Base-by-base conservation (phyloP, 169 alveolate genomes). In the Amoebophrya sp. region DNA sequence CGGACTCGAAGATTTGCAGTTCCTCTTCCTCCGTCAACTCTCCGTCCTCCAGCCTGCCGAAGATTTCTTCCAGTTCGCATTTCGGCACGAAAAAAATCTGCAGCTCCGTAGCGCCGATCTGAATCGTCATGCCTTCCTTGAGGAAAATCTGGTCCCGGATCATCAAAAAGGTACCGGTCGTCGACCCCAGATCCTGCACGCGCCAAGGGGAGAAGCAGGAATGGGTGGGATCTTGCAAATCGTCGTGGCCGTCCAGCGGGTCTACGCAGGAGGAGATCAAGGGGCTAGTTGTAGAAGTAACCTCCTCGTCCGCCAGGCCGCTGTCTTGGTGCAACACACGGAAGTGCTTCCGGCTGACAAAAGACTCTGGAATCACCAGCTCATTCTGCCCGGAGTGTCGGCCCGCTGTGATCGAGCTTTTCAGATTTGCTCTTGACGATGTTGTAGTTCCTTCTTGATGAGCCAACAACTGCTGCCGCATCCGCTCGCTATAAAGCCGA, bases 81-180 rank as follows among this genome's bases (percentile, higher is more conserved):
- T 2, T 66, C 18, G 1, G 32, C 39, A 66, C 83, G 29, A 66
- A 0, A 0, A 2, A 18, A 25, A 66, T 25, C 10, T n/a, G 83
- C 83, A 66, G 10, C 35, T 66, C 83, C 35, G 83, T 66, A 0
- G 83, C 83, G 83, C 83, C 83, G 7, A 66, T 2, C 83, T 66
- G 83, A 25, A 66, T 1, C 7, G 35, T 25, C 83, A 66, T 66
- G 83, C 83, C 83, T 0, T 66, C 83, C 32, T 0, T 25, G 10
- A 66, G 83, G 10, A 7, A 3, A 2, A 25, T 25, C 35, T 66
- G 83, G 83, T 66, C 83, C 35, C 83, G 83, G 10, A 66, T 25
- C 83, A 66, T 66, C 83, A 66, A n/a, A 25, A 66, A 66, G 29
- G 83, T 66, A 12, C 83, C 83, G 35, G 83, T 66, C 83, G 83